These are phyloP conservation scores for Circinella umbellata DNA, from an alignment of 371 early-diverging fungal genomes.

Conservation along the genomic window DNA sequence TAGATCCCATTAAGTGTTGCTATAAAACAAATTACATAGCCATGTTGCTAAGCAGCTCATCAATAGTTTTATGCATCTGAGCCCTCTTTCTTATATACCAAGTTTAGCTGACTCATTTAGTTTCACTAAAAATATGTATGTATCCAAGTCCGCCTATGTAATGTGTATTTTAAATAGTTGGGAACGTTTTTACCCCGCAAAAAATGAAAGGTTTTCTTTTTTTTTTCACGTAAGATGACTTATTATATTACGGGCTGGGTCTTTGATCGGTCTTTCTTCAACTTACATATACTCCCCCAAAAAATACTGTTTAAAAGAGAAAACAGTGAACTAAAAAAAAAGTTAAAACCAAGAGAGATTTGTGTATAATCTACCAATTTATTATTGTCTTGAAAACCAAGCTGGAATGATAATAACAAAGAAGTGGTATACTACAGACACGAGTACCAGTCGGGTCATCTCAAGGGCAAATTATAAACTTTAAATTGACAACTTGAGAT, in stretches of 20 bases:
- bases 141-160: too few relatives aligned
- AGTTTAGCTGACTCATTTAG: not conserved
- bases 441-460: slow-evolving; percentile 9
- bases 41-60: not conserved
- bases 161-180: too few relatives aligned
- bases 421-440: not conserved
- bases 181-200: not conserved
- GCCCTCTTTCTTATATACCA: not conserved
- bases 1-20: too few relatives aligned
- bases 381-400: too few relatives aligned
- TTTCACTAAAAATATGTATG: not conserved
- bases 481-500: slow-evolving; percentile 2
- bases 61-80: not conserved
- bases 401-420: too few relatives aligned
- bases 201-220: not conserved
- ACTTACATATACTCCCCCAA: not conserved
- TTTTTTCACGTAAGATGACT: too few relatives aligned
- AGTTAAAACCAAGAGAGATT: too few relatives aligned
- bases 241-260: not conserved
- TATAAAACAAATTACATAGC: not conserved
- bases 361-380: too few relatives aligned
- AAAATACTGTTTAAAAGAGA: too few relatives aligned
- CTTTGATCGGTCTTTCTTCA: not conserved
- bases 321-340: too few relatives aligned
- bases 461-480: slow-evolving; percentile 5